Evolutionary conservation across 768 basidiomycete species (phyloP).

Genomic region (Cytidiella melzeri): DNA sequence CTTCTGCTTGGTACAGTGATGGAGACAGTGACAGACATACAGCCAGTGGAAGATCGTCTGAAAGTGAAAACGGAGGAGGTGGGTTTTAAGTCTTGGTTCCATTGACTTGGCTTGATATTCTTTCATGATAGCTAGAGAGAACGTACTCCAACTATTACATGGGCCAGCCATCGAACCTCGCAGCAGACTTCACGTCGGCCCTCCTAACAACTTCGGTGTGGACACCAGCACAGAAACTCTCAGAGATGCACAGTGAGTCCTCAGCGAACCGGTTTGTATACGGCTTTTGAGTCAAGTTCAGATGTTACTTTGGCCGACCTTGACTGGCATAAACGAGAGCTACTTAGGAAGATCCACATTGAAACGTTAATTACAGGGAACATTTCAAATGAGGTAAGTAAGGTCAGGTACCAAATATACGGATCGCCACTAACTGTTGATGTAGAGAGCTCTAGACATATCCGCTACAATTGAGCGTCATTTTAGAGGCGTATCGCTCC

Average conservation of each 20-base stretch:
- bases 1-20: slow-evolving; percentile 39
- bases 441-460: slow-evolving; percentile 35
- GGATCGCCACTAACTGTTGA: not conserved
- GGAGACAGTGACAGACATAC: slow-evolving; percentile 32
- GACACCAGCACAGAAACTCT: slow-evolving; percentile 37
- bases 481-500: slow-evolving; percentile 30
- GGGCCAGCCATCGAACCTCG: slow-evolving; percentile 21
- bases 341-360: slow-evolving; percentile 35
- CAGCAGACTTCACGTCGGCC: slow-evolving; percentile 33
- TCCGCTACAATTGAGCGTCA: slow-evolving; percentile 32
- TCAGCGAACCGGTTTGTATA: too few relatives aligned
- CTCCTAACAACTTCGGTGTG: slow-evolving; percentile 35
- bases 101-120: slow-evolving; percentile 1
- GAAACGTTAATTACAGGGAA: slow-evolving; percentile 46
- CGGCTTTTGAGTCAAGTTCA: slow-evolving; percentile 18
- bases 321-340: slow-evolving; percentile 31
- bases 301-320: slow-evolving; percentile 38
- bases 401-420: slow-evolving; percentile 8
- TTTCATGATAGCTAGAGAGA: slow-evolving; percentile 24
- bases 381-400: slow-evolving; percentile 26
- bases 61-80: slow-evolving; percentile 41
- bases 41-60: slow-evolving; percentile 36
- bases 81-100: not conserved
- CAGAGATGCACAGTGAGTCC: slow-evolving; percentile 34
- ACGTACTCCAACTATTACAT: slow-evolving; percentile 40